phyloP scores from a whole-genome alignment of 768 basidiomycete genomes.

The Boletus vinaceobasis region DNA sequence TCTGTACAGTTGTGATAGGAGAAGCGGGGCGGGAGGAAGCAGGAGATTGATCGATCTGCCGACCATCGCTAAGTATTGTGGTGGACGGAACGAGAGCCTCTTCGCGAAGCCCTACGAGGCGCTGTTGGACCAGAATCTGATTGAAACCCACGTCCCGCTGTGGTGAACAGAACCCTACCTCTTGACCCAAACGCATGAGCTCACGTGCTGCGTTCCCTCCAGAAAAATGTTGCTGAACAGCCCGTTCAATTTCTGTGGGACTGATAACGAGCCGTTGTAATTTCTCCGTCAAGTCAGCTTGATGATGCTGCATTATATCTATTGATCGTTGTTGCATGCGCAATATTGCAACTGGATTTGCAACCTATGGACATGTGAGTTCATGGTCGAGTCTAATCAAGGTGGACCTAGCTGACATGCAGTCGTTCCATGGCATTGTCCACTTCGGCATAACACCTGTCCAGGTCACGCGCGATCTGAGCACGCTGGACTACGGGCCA shows the following conservation, averaged over 20 bases:
- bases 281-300: constrained; percentile 36
- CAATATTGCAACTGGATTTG: constrained; percentile 20
- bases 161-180: constrained; percentile 27
- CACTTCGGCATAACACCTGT: constrained; percentile 42
- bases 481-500: constrained; percentile 38
- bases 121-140: constrained; percentile 11
- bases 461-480: constrained; percentile 47
- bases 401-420: constrained; percentile 33
- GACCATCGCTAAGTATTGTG: constrained; percentile 19
- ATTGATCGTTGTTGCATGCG: constrained; percentile 30
- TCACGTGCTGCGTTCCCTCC: constrained; percentile 41
- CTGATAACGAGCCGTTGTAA: constrained; percentile 39
- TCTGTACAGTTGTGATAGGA: constrained; percentile 25
- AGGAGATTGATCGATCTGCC: constrained; percentile 23
- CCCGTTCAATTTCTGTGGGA: constrained; percentile 34
- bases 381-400: neutral
- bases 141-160: neutral
- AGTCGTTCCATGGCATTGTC: constrained; percentile 41
- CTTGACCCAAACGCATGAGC: constrained; percentile 54
- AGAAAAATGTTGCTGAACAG: constrained; percentile 38
- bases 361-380: constrained; percentile 16
- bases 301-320: constrained; percentile 26
- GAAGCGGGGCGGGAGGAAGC: constrained; percentile 19
- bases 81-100: neutral
- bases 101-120: constrained; percentile 17